Evolutionary conservation across 768 basidiomycete genomes (phyloP).

Genomic region (Tremella mesenterica): DNA sequence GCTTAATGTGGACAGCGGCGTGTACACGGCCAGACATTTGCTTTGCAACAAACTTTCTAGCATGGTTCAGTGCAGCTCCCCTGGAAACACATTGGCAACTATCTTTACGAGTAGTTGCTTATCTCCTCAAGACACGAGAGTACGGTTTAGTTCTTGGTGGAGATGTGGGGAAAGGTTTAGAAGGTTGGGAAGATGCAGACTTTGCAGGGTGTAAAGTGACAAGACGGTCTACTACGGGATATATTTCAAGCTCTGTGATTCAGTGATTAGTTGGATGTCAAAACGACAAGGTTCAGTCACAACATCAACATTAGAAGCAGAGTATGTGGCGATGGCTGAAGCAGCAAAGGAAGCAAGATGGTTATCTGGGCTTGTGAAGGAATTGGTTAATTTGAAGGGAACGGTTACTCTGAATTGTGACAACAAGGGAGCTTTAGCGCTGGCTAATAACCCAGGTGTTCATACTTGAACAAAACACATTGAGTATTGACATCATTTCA

Average conservation of each 20-base stretch:
- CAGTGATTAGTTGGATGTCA: conserved; percentile 47
- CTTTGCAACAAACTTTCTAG: conserved; percentile 10
- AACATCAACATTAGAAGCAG: conserved; percentile 48
- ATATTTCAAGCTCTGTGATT: conserved; percentile 42
- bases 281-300: conserved; percentile 47
- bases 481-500: neutral
- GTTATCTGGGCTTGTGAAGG: conserved; percentile 17
- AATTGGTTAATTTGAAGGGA: no score
- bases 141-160: conserved; percentile 37
- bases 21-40: conserved; percentile 42
- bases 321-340: conserved; percentile 47
- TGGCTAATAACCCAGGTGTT: neutral
- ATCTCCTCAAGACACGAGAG: conserved; percentile 41
- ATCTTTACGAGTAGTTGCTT: conserved; percentile 1
- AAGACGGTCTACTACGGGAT: conserved; percentile 42
- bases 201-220: conserved; percentile 35
- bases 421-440: conserved; percentile 44
- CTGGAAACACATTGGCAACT: conserved; percentile 39
- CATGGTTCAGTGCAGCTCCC: conserved; percentile 15
- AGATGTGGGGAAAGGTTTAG: neutral
- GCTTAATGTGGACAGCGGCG: conserved; percentile 41
- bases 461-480: neutral
- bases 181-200: conserved; percentile 38
- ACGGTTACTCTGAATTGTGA: conserved; percentile 35
- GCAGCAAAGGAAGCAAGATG: conserved; percentile 46